These are phyloP conservation scores for Vitis rupestris DNA, from an alignment of 164 flowering plant genomes.

Conservation along the genomic window DNA sequence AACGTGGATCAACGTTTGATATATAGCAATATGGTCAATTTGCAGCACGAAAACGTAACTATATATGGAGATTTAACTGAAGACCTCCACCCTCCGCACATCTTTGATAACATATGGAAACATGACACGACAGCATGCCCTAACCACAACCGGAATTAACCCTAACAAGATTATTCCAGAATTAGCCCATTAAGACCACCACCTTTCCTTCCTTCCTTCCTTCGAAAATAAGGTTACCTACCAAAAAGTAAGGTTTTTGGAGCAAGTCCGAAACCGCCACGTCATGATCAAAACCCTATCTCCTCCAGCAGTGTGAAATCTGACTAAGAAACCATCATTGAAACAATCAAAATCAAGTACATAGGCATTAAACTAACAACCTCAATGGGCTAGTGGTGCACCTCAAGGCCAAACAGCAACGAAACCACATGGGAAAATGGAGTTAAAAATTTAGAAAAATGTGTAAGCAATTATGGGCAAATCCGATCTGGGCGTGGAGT, in stretches of 20 bases:
- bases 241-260: too few relatives aligned
- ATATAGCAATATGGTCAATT: constrained; percentile 5
- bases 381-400: background rate
- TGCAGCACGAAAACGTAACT: constrained; percentile 12
- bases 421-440: too few relatives aligned
- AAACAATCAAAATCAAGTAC: too few relatives aligned
- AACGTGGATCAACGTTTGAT: background rate
- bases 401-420: constrained; percentile 2
- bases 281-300: constrained; percentile 7
- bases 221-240: too few relatives aligned
- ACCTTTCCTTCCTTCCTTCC: too few relatives aligned
- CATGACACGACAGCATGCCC: too few relatives aligned
- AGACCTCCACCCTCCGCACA: too few relatives aligned
- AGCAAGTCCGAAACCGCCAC: constrained; percentile 1
- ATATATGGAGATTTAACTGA: constrained; percentile 8
- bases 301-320: background rate
- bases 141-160: too few relatives aligned
- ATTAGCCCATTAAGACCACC: too few relatives aligned
- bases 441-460: background rate
- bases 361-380: too few relatives aligned
- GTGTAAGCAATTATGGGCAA: background rate
- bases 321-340: background rate
- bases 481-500: background rate
- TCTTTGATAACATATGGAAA: too few relatives aligned
- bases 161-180: too few relatives aligned